These are phyloP conservation scores for Candida schatavii DNA, from an alignment of 805 yeast species.

Conservation along the genomic window DNA sequence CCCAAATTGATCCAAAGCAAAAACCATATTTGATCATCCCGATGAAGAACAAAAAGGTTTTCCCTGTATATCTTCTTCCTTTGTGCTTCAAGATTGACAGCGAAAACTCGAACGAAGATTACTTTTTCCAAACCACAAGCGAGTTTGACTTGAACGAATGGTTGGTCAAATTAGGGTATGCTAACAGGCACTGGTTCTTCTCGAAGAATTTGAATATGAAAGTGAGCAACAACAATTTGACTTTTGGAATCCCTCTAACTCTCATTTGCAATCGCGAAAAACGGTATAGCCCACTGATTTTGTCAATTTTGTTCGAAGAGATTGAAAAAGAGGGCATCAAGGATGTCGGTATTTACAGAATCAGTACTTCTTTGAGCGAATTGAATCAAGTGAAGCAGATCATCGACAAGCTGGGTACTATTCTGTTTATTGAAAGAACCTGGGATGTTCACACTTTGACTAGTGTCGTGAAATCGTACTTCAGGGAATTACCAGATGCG, in stretches of 20 bases:
- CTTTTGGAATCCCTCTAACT: slow-evolving; percentile 85
- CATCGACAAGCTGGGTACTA: slow-evolving; percentile 46
- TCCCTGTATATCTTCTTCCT: slow-evolving; percentile 52
- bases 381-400: slow-evolving; percentile 40
- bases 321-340: slow-evolving; percentile 86
- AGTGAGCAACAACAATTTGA: slow-evolving; percentile 25
- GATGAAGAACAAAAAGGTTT: slow-evolving; percentile 44
- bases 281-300: slow-evolving; percentile 59
- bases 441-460: slow-evolving; percentile 84
- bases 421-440: slow-evolving; percentile 48
- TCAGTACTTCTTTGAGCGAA: slow-evolving; percentile 51
- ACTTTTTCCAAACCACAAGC: slow-evolving; percentile 62
- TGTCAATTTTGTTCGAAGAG: slow-evolving; percentile 63
- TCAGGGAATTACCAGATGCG: slow-evolving; percentile 87
- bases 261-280: slow-evolving; percentile 73
- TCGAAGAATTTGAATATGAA: slow-evolving; percentile 37
- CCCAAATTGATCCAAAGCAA: slow-evolving; percentile 36
- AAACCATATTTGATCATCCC: slow-evolving; percentile 52
- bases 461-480: slow-evolving; percentile 78
- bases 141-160: slow-evolving; percentile 70
- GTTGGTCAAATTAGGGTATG: slow-evolving; percentile 51
- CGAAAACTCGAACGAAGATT: slow-evolving; percentile 47
- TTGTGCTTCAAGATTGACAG: slow-evolving; percentile 49
- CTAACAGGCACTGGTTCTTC: slow-evolving; percentile 55
- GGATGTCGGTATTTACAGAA: slow-evolving; percentile 87